Conservation (phyloP, 768 basidiomycete species). For the Rhodotorula graminis region DNA sequence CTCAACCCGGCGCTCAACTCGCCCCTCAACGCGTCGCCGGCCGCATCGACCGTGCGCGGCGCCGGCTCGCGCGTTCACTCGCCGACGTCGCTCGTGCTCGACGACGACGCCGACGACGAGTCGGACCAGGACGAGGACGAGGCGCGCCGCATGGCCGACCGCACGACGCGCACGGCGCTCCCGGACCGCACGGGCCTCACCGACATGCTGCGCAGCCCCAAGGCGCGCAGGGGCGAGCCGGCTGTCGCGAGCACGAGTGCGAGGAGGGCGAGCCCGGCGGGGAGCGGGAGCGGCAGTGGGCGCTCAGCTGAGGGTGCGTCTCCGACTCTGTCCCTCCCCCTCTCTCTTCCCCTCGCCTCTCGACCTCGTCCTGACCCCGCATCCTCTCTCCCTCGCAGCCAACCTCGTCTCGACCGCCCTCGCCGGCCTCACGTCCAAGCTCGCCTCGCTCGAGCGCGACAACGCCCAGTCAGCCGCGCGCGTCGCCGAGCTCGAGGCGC, state of each 20-base stretch:
- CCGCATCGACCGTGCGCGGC: not conserved
- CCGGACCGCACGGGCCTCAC: constrained; percentile 42
- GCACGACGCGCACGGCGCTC: constrained; percentile 5
- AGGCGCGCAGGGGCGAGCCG: not conserved
- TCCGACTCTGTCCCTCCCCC: not conserved
- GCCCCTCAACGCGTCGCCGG: constrained; percentile 15
- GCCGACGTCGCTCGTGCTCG: not conserved
- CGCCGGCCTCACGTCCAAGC: constrained; percentile 12
- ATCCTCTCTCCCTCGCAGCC: constrained; percentile 5
- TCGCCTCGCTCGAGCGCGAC: constrained; percentile 35
- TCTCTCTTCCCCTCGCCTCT: not conserved
- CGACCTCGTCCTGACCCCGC: not conserved
- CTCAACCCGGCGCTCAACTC: constrained; percentile 30
- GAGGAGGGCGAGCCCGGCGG: not conserved
- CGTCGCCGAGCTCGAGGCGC: constrained; percentile 38
- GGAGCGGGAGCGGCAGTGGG: not conserved
- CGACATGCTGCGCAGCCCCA: constrained; percentile 35
- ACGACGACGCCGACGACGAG: not conserved
- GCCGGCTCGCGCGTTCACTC: not conserved
- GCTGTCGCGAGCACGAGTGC: not conserved
- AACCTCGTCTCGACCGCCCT: constrained; percentile 28
- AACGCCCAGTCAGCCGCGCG: constrained; percentile 30
- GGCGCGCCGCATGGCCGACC: not conserved
- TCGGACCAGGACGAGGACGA: not conserved
- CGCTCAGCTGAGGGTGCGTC: constrained; percentile 21